phyloP scores from a whole-genome alignment of 306 rosid genomes.

The Sechiopsis laciniata region DNA sequence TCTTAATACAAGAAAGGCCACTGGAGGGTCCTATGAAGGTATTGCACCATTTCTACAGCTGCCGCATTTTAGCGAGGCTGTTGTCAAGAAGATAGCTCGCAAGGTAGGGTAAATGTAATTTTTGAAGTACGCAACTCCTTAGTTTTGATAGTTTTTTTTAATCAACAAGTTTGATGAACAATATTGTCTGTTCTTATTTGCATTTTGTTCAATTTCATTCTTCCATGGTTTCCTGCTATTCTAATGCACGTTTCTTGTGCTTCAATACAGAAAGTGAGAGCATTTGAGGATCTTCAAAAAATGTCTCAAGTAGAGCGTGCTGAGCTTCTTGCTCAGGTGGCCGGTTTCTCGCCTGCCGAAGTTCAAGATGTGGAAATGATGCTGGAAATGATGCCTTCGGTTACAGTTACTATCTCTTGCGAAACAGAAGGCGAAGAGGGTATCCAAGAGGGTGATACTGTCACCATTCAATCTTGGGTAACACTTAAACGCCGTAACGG shows the following conservation, averaged over 20 bases:
- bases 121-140: background rate
- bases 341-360: slow-evolving; percentile 60
- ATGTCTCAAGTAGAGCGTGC: slow-evolving; percentile 69
- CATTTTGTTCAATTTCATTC: background rate
- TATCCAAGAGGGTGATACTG: slow-evolving; percentile 86
- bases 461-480: slow-evolving; percentile 81
- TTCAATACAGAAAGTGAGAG: slow-evolving; percentile 69
- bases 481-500: slow-evolving; percentile 61
- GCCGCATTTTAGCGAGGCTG: slow-evolving; percentile 83
- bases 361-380: slow-evolving; percentile 79
- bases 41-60: slow-evolving; percentile 92
- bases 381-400: slow-evolving; percentile 74
- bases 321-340: slow-evolving; percentile 69
- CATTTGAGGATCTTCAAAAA: slow-evolving; percentile 80
- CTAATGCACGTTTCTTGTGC: slow-evolving; percentile 20
- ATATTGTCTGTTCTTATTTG: background rate
- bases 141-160: background rate
- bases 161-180: too few species aligned
- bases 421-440: slow-evolving; percentile 99
- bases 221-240: background rate
- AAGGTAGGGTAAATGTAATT: slow-evolving; percentile 43
- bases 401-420: slow-evolving; percentile 59
- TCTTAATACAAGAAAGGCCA: slow-evolving; percentile 76
- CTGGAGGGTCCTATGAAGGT: slow-evolving; percentile 90
- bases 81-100: slow-evolving; percentile 83